Evolutionary conservation across 495 filamentous ascomycete genomes (phyloP).

Genomic region (Penicillium malachiteum): DNA sequence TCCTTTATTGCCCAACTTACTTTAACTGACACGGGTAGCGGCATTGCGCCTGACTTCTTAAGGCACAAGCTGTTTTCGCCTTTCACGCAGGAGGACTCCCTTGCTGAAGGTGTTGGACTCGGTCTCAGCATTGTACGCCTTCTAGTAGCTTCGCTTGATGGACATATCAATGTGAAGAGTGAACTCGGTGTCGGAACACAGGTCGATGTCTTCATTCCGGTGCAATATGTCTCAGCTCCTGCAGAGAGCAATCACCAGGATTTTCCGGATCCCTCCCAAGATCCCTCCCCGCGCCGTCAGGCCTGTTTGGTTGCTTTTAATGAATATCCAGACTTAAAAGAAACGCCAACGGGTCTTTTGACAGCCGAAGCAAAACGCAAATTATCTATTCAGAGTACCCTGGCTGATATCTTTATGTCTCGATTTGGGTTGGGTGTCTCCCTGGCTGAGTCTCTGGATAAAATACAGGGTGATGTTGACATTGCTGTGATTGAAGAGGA

Average conservation of each 20-base stretch:
- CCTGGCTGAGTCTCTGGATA: constrained; percentile 27
- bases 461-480: constrained; percentile 30
- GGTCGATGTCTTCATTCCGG: constrained; percentile 52
- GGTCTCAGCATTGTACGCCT: constrained; percentile 69
- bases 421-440: constrained; percentile 30
- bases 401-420: constrained; percentile 31
- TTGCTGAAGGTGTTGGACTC: constrained; percentile 65
- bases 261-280: constrained; percentile 50
- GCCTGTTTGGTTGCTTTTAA: constrained; percentile 34
- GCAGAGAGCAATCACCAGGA: constrained; percentile 40
- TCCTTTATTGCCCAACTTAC: constrained; percentile 37
- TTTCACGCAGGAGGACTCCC: constrained; percentile 67
- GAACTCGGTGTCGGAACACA: constrained; percentile 58
- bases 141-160: constrained; percentile 58
- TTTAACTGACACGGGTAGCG: constrained; percentile 65
- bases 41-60: constrained; percentile 66
- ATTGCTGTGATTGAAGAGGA: constrained; percentile 34
- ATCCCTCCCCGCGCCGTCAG: constrained; percentile 9
- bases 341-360: constrained; percentile 24
- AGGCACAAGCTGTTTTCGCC: constrained; percentile 64
- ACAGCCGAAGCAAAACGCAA: constrained; percentile 34
- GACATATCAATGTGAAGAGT: constrained; percentile 59
- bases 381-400: constrained; percentile 30
- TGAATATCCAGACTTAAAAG: constrained; percentile 27
- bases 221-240: constrained; percentile 40